Evolutionary conservation across 2,329 filamentous ascomycete species (phyloP).

Genomic region (Trichoderma simmonsii): DNA sequence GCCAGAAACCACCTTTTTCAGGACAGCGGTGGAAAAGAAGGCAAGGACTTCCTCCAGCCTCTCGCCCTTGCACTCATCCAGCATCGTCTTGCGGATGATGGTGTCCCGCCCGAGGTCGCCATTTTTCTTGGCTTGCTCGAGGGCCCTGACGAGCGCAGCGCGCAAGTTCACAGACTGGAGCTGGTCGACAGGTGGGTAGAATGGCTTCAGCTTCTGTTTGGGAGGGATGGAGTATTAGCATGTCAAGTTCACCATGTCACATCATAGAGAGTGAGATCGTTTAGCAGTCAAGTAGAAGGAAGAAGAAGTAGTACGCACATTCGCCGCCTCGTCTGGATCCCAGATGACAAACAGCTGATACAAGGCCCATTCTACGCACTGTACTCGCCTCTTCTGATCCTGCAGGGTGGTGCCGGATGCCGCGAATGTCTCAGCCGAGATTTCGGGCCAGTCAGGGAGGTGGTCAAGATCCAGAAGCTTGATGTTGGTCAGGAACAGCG

Average conservation of each 20-base stretch:
- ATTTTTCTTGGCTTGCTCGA: conserved; percentile 85
- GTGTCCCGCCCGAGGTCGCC: conserved; percentile 76
- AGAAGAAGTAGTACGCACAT: conserved; percentile 48
- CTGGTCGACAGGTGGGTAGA: conserved; percentile 87
- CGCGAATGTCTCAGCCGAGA: conserved; percentile 68
- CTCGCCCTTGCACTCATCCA: conserved; percentile 93
- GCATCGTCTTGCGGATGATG: conserved; percentile 86
- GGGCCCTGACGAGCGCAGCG: conserved; percentile 72
- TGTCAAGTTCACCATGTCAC: neutral
- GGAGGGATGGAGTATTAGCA: conserved; percentile 14
- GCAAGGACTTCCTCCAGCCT: conserved; percentile 83
- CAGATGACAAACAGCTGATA: conserved; percentile 82
- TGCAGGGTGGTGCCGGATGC: conserved; percentile 58
- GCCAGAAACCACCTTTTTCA: conserved; percentile 63
- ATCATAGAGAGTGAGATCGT: neutral
- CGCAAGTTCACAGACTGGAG: conserved; percentile 89
- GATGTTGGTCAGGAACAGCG: conserved; percentile 73
- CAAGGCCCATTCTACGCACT: conserved; percentile 85
- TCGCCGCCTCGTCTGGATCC: conserved; percentile 71
- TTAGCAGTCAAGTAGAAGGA: neutral
- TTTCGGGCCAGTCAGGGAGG: conserved; percentile 74
- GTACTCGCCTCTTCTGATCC: conserved; percentile 78
- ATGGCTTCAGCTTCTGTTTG: conserved; percentile 77
- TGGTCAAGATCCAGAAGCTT: conserved; percentile 77
- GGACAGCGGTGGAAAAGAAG: conserved; percentile 76